phyloP scores from a whole-genome alignment of 2,329 filamentous ascomycete species.

The Aspergillus brasiliensis region DNA sequence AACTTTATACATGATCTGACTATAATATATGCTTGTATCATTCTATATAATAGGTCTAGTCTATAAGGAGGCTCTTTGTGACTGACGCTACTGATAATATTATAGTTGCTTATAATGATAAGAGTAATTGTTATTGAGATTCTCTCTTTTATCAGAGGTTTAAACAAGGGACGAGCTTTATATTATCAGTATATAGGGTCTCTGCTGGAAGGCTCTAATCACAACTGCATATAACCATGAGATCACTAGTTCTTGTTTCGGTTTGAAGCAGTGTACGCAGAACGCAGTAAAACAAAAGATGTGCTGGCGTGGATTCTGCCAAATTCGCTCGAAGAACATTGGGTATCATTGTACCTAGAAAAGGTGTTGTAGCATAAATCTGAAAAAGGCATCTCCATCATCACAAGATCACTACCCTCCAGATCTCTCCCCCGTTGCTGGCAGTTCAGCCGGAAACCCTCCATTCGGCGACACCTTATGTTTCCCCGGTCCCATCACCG shows the following conservation, averaged over 20 bases:
- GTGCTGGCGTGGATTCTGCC: not conserved
- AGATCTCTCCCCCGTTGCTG: not conserved
- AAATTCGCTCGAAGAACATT: not conserved
- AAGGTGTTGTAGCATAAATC: not conserved
- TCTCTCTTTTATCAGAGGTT: too few relatives aligned
- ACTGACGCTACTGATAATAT: too few relatives aligned
- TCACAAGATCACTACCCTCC: not conserved
- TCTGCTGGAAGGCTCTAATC: too few relatives aligned
- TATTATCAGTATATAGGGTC: not conserved
- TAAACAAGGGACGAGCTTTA: too few relatives aligned
- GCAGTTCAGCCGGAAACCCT: not conserved
- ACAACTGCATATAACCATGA: too few relatives aligned
- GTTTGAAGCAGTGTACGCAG: not conserved
- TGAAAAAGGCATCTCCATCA: not conserved
- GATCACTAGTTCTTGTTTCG: not conserved
- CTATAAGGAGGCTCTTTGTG: too few relatives aligned
- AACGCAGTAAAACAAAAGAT: not conserved
- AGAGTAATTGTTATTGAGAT: too few relatives aligned
- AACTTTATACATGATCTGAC: too few relatives aligned
- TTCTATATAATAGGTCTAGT: too few relatives aligned
- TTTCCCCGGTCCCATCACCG: not conserved
- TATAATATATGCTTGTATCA: too few relatives aligned
- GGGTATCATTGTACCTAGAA: not conserved
- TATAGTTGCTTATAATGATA: too few relatives aligned
- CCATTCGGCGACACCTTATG: not conserved